These are phyloP conservation scores for Diplodia intermedia DNA, from an alignment of 2,329 filamentous ascomycete genomes.

Conservation along the genomic window DNA sequence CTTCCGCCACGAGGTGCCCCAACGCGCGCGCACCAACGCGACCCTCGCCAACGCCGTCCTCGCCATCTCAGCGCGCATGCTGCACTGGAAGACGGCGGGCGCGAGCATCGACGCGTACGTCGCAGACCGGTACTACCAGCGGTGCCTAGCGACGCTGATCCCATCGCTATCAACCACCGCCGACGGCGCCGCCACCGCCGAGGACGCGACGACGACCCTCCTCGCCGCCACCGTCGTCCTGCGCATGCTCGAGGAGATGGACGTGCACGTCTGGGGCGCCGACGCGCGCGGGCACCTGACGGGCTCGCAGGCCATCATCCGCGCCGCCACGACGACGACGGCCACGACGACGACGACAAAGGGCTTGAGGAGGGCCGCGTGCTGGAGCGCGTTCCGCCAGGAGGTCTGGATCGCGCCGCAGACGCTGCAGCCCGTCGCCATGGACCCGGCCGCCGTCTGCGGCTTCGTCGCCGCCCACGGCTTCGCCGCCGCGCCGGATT, in stretches of 20 bases:
- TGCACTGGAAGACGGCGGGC: constrained; percentile 48
- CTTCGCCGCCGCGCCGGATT: constrained; percentile 8
- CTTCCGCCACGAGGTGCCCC: constrained; percentile 46
- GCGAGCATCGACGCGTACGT: constrained; percentile 47
- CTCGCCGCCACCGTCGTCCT: constrained; percentile 52
- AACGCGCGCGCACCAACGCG: constrained; percentile 47
- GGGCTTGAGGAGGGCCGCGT: constrained; percentile 46
- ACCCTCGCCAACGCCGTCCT: constrained; percentile 53
- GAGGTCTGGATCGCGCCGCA: constrained; percentile 44
- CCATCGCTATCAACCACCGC: constrained; percentile 49
- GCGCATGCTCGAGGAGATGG: constrained; percentile 52
- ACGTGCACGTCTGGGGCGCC: constrained; percentile 46
- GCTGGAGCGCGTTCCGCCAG: constrained; percentile 49
- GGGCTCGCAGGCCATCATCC: constrained; percentile 35
- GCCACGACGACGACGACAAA: no score
- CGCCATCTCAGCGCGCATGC: constrained; percentile 52
- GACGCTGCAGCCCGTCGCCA: constrained; percentile 34
- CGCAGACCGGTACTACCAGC: constrained; percentile 52
- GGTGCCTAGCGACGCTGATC: constrained; percentile 51
- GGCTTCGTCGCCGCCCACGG: neutral
- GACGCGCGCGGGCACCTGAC: constrained; percentile 50
- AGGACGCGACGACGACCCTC: constrained; percentile 44
- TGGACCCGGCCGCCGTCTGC: neutral
- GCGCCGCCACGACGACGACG: no score
- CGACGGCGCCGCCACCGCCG: constrained; percentile 49